Evolutionary conservation across 805 yeast genomes (phyloP).

Genomic region (Candida ovalis): DNA sequence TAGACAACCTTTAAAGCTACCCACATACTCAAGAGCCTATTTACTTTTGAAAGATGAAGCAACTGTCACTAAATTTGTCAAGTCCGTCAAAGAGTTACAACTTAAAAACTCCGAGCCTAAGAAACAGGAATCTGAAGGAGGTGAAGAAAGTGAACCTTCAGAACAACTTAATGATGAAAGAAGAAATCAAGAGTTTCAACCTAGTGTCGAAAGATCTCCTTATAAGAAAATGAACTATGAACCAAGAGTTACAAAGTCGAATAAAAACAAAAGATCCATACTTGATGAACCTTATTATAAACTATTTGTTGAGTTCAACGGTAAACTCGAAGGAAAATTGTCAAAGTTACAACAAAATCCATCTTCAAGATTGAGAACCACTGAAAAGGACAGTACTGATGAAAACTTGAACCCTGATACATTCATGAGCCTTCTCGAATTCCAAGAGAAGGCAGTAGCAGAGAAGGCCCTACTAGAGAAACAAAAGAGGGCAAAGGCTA

Average conservation of each 20-base stretch:
- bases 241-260: not conserved
- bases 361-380: not conserved
- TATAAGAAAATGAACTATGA: constrained; percentile 28
- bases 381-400: not conserved
- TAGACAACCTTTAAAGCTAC: constrained; percentile 35
- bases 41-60: constrained; percentile 31
- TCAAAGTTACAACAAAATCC: not conserved
- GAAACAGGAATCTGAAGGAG: not conserved
- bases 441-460: not conserved
- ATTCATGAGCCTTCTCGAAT: not conserved
- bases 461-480: not conserved
- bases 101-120: constrained; percentile 21
- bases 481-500: not conserved
- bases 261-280: constrained; percentile 12
- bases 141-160: constrained; percentile 13
- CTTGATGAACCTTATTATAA: constrained; percentile 9
- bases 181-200: constrained; percentile 26
- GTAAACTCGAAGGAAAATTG: not conserved
- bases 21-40: constrained; percentile 40
- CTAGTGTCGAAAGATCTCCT: constrained; percentile 35
- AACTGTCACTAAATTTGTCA: constrained; percentile 28
- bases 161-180: constrained; percentile 5
- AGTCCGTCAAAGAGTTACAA: constrained; percentile 21
- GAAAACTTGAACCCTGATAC: not conserved
- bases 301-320: constrained; percentile 8